Percentiles rank a stretch among this genome's conserved stretches.
Conservation (phyloP, 2,329 filamentous ascomycete species). For the Dothidotthia symphoricarpi region DNA sequence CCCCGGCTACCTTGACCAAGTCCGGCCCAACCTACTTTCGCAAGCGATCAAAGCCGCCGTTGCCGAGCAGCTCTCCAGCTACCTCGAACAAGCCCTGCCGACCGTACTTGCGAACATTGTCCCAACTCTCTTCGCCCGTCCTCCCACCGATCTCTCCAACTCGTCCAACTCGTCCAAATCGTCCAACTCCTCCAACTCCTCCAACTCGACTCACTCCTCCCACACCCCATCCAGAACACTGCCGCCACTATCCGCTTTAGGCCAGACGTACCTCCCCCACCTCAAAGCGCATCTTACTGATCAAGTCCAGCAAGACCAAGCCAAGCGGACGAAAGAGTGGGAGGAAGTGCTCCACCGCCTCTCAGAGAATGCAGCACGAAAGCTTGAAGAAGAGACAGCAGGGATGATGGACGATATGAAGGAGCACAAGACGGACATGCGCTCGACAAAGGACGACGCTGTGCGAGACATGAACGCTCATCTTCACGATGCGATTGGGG, state of each 20-base stretch:
- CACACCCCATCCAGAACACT: neutral
- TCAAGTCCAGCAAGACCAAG: conserved; percentile 6
- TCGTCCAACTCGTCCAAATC: neutral
- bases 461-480: conserved; percentile 2
- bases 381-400: conserved; percentile 1
- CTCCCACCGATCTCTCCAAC: neutral
- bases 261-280: conserved; percentile 3
- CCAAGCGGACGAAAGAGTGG: conserved; percentile 2
- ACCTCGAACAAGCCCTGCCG: neutral
- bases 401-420: conserved; percentile 4
- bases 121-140: neutral
- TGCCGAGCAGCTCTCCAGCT: neutral
- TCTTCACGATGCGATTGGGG: neutral
- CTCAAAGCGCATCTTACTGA: conserved; percentile 5
- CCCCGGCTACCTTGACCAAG: neutral
- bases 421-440: conserved; percentile 3
- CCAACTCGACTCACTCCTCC: conserved; percentile 1
- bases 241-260: conserved; percentile 4
- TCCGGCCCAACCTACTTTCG: neutral
- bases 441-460: conserved; percentile 1
- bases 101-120: neutral
- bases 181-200: neutral
- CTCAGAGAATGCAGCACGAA: neutral
- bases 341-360: conserved; percentile 2
- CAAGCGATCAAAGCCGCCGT: conserved; percentile 3